phyloP scores from a whole-genome alignment of 1,284 basidiomycete genomes.

The Ceratobasidium sp. region DNA sequence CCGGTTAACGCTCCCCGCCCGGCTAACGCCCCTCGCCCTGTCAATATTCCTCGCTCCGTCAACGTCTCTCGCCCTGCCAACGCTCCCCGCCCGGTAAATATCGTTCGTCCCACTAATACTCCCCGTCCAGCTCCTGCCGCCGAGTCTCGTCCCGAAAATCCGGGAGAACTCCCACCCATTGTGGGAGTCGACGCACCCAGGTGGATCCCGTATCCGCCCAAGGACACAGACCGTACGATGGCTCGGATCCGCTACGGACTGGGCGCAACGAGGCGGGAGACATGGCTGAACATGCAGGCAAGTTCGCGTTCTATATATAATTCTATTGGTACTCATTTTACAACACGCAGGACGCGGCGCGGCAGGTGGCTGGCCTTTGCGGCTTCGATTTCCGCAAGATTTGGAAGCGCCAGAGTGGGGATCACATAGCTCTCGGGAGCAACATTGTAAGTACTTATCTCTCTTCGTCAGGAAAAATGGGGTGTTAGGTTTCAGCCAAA shows the following conservation, averaged over 20 bases:
- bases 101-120: background rate
- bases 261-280: background rate
- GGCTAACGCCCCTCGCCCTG: background rate
- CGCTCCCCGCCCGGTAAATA: background rate
- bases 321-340: background rate
- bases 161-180: slow-evolving; percentile 1
- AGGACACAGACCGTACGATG: background rate
- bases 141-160: too few relatives aligned
- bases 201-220: background rate
- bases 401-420: slow-evolving; percentile 17
- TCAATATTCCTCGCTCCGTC: background rate
- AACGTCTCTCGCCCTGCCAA: background rate
- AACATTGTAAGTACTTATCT: slow-evolving; percentile 3
- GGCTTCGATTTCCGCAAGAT: background rate
- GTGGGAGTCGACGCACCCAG: background rate
- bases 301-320: background rate
- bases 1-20: background rate
- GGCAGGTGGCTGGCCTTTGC: slow-evolving; percentile 7
- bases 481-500: too few relatives aligned
- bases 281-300: slow-evolving; percentile 2
- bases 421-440: background rate
- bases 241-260: slow-evolving; percentile 20
- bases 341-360: background rate
- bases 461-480: too few relatives aligned
- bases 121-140: slow-evolving; percentile 1